Percentiles rank a stretch among this genome's conserved stretches.
These are phyloP conservation scores for Fusarium sp. DNA, from an alignment of 2,329 filamentous ascomycete species.

Conservation along the genomic window DNA sequence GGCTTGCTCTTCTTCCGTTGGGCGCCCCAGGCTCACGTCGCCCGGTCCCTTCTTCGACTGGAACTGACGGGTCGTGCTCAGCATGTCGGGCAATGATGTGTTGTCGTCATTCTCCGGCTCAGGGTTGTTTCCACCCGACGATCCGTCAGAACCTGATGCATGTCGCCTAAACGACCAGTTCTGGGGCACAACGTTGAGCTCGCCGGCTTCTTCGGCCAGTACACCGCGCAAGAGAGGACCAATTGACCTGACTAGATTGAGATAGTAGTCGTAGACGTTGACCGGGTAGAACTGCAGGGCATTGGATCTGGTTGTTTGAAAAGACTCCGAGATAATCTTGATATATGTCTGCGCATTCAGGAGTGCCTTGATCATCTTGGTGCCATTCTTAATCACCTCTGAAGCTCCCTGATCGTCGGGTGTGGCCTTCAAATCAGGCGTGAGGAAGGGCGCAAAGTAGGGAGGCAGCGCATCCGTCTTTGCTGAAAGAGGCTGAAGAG, in stretches of 20 bases:
- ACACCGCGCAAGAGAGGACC: slow-evolving; percentile 83
- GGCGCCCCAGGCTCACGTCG: slow-evolving; percentile 43
- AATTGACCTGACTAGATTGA: slow-evolving; percentile 77
- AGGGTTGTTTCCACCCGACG: slow-evolving; percentile 27
- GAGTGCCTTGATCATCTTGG: slow-evolving; percentile 81
- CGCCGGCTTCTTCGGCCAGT: slow-evolving; percentile 84
- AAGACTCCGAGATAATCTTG: slow-evolving; percentile 80
- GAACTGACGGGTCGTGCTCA: slow-evolving; percentile 45
- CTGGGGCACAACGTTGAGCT: slow-evolving; percentile 79
- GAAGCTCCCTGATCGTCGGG: slow-evolving; percentile 51
- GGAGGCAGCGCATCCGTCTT: slow-evolving; percentile 63
- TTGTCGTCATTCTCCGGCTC: slow-evolving; percentile 46
- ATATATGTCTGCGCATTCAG: slow-evolving; percentile 82
- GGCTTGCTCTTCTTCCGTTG: slow-evolving; percentile 57
- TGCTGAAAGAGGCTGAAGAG: slow-evolving; percentile 73
- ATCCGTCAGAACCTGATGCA: slow-evolving; percentile 41
- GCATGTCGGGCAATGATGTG: slow-evolving; percentile 49
- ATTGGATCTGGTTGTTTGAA: slow-evolving; percentile 74
- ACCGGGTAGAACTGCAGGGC: slow-evolving; percentile 77
- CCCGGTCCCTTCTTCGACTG: slow-evolving; percentile 40
- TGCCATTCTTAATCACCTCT: slow-evolving; percentile 72
- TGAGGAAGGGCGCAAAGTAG: slow-evolving; percentile 79
- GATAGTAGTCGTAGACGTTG: slow-evolving; percentile 88
- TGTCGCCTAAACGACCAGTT: slow-evolving; percentile 65
- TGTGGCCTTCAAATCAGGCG: slow-evolving; percentile 53